Conservation (phyloP, 805 yeast species). For the Metschnikowia hibisci region DNA sequence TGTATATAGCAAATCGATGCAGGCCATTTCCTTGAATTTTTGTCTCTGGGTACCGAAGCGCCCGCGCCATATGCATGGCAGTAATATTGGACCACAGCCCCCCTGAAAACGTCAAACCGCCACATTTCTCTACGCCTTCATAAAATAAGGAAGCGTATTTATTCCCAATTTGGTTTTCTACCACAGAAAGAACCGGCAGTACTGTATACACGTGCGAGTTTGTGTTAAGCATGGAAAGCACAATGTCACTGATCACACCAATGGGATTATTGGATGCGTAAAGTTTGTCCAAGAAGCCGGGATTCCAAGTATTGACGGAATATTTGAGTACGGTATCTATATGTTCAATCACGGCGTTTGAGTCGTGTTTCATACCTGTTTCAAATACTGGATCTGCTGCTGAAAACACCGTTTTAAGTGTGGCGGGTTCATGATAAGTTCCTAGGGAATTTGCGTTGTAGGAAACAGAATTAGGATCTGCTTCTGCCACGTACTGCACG, state of each 20-base stretch:
- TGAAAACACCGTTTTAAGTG: conserved; percentile 34
- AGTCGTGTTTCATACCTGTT: conserved; percentile 33
- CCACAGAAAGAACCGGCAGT: conserved; percentile 71
- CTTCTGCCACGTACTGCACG: conserved; percentile 46
- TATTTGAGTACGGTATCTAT: conserved; percentile 57
- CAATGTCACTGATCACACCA: conserved; percentile 69
- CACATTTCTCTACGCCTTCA: conserved; percentile 47
- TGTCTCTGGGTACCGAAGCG: conserved; percentile 63
- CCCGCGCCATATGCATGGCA: conserved; percentile 72
- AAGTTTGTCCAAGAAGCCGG: conserved; percentile 78
- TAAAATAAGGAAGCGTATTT: conserved; percentile 68
- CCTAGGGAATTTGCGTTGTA: conserved; percentile 48
- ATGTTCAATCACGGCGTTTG: conserved; percentile 40
- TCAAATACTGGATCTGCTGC: conserved; percentile 30
- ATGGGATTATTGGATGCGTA: conserved; percentile 85
- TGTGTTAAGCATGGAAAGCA: conserved; percentile 69
- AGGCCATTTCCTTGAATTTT: conserved; percentile 52
- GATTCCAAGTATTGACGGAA: conserved; percentile 83
- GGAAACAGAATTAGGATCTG: conserved; percentile 34
- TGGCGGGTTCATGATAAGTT: conserved; percentile 46
- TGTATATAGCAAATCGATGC: conserved; percentile 61
- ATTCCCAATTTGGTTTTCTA: conserved; percentile 64
- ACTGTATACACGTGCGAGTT: conserved; percentile 85
- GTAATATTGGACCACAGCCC: conserved; percentile 87
- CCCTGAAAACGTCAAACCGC: conserved; percentile 83